A percentile compares a stretch with the other conserved stretches of the same genome.
Evolutionary conservation across 176 grass and related monocot species (phyloP).

Genomic region (barley (Hordeum vulgare)): DNA sequence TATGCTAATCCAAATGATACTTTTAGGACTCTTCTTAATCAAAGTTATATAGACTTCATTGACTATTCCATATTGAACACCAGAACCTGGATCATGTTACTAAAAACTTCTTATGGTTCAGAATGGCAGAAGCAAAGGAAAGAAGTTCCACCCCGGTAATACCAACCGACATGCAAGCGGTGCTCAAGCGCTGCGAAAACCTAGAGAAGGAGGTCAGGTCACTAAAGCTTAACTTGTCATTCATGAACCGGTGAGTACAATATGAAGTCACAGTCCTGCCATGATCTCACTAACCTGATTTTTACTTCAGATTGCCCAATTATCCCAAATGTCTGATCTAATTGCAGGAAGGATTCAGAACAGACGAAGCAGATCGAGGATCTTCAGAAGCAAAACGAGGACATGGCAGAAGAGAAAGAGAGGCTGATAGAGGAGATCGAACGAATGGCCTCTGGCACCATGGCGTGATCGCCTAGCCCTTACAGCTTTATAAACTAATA

Average conservation of each 20-base stretch:
- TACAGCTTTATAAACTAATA: background rate
- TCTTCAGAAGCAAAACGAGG: constrained; percentile 72
- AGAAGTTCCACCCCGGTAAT: constrained; percentile 50
- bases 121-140: constrained; percentile 86
- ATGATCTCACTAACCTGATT: background rate
- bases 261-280: background rate
- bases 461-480: constrained; percentile 4
- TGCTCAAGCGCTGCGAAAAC: constrained; percentile 59
- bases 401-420: constrained; percentile 46
- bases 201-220: constrained; percentile 78
- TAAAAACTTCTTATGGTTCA: constrained; percentile 18
- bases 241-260: constrained; percentile 58
- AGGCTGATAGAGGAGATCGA: constrained; percentile 58
- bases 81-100: background rate
- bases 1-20: background rate
- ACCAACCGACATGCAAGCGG: constrained; percentile 56
- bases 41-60: background rate
- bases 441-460: constrained; percentile 29
- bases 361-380: constrained; percentile 76
- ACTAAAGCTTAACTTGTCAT: constrained; percentile 73
- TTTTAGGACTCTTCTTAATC: background rate
- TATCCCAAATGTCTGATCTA: background rate
- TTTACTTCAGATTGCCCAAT: background rate
- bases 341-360: constrained; percentile 71
- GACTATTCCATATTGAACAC: background rate